phyloP scores from a whole-genome alignment of 164 flowering plant genomes.

The Cinnamomum chago region DNA sequence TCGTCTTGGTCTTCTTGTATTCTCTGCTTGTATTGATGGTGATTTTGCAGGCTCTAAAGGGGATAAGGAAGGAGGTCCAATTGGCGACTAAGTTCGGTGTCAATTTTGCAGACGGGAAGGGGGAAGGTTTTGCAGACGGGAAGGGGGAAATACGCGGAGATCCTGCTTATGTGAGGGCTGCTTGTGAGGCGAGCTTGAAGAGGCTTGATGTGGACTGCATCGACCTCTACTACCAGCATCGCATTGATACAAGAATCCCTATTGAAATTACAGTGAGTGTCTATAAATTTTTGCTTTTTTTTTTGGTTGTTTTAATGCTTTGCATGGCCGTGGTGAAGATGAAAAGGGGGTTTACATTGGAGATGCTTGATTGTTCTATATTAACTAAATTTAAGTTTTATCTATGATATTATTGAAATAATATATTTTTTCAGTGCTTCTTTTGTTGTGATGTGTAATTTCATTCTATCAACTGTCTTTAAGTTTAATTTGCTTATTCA shows the following conservation, averaged over 20 bases:
- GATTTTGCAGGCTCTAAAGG: slow-evolving; percentile 16
- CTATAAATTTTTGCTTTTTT: neutral
- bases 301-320: no score
- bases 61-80: slow-evolving; percentile 14
- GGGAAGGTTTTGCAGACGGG: neutral
- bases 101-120: slow-evolving; percentile 1
- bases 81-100: slow-evolving; percentile 25
- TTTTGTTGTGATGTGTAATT: no score
- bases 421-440: neutral
- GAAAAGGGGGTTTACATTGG: no score
- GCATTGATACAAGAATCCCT: slow-evolving; percentile 11
- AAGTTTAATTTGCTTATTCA: no score
- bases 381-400: no score
- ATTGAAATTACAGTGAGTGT: slow-evolving; percentile 8
- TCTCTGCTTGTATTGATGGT: neutral
- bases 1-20: neutral
- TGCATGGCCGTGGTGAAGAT: no score
- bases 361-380: no score
- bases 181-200: slow-evolving; percentile 13
- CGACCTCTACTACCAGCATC: slow-evolving; percentile 18
- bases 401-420: neutral
- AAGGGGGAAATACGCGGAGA: neutral
- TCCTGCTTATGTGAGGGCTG: slow-evolving; percentile 11
- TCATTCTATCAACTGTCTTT: no score
- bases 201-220: slow-evolving; percentile 10